Percentiles rank a stretch among this genome's conserved stretches.
Evolutionary conservation across 1,139 yeast species (phyloP).

Genomic region (Saccharomyces hybrid): DNA sequence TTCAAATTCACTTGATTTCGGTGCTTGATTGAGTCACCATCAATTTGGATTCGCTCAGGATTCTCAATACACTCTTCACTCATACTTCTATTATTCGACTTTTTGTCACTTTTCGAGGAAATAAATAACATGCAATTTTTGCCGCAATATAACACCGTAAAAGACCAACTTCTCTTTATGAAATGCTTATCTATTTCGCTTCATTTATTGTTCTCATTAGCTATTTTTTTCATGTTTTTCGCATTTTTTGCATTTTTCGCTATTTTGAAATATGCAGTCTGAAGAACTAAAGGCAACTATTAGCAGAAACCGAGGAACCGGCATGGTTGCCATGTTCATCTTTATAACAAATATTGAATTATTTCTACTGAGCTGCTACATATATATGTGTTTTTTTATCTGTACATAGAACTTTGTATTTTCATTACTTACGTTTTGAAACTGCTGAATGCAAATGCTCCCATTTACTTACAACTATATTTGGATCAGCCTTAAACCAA

Average conservation of each 20-base stretch:
- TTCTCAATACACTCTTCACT: conserved; percentile 12
- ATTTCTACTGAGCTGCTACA: not conserved
- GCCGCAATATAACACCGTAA: not conserved
- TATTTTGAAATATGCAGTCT: not conserved
- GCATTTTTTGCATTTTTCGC: not conserved
- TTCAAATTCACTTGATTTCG: conserved; percentile 4
- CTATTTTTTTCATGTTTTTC: not conserved
- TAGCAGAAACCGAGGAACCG: not conserved
- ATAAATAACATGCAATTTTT: no score
- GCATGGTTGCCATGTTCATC: not conserved
- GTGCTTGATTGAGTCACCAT: conserved; percentile 6
- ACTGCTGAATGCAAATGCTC: not conserved
- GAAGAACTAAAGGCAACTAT: not conserved
- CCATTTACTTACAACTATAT: not conserved
- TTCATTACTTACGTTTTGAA: not conserved
- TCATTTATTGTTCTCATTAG: not conserved
- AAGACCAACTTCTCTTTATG: not conserved
- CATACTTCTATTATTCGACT: not conserved
- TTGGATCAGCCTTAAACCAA: conserved; percentile 20
- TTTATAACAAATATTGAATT: not conserved
- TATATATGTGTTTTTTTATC: not conserved
- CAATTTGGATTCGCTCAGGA: conserved; percentile 12
- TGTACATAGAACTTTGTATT: not conserved
- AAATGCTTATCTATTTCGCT: not conserved
- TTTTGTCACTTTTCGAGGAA: not conserved